Base-by-base conservation (phyloP, 1,284 basidiomycete species). In the Cryptococcus sp. region DNA sequence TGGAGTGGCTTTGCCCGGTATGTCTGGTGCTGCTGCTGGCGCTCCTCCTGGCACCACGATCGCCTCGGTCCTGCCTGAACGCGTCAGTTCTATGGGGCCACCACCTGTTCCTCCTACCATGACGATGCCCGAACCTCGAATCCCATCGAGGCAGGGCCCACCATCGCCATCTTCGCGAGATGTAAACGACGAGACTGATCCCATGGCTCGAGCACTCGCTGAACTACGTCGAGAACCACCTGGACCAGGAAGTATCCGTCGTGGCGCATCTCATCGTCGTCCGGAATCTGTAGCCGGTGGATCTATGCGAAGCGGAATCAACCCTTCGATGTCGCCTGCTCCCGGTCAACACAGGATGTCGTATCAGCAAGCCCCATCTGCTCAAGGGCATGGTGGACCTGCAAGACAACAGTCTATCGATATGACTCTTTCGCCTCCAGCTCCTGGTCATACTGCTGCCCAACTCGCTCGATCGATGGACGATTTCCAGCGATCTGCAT, bases 201-300 rank as follows among this genome's bases (percentile, higher is more conserved):
- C 88, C 0, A 78, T 91, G 54, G 85, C 85, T 24, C 83, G 81
- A 61, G 86, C 86, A 51, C 79, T 90, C 65, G 78, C 78, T 1
- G 76, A 80, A 57, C 72, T 85, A 31, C 76, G 80, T 36, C 56
- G 60, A 37, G 70, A 74, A 50, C 74, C 70, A 1, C 73, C 71
- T 7, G 71, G 68, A 11, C 63, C 72, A 10, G 61, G 63, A 21
- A 69, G 63, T 42, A 66, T 74, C 34, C 58, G 72, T 21, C 56
- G 75, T 7, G 64, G 64, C n/a, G 56, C 66, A 10, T 72, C 71
- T 22, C 63, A 69, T 52, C 64, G 72, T 21, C 61, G 72, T 25
- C 54, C 71, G 2, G 73, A 73, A 22, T 71, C 69, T 43, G 59
- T 59, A 11, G 57, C 57, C 16, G 49, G 49, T 25, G 61, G 66